phyloP scores from a whole-genome alignment of 2,329 filamentous ascomycete genomes.

The Fusarium sp. region DNA sequence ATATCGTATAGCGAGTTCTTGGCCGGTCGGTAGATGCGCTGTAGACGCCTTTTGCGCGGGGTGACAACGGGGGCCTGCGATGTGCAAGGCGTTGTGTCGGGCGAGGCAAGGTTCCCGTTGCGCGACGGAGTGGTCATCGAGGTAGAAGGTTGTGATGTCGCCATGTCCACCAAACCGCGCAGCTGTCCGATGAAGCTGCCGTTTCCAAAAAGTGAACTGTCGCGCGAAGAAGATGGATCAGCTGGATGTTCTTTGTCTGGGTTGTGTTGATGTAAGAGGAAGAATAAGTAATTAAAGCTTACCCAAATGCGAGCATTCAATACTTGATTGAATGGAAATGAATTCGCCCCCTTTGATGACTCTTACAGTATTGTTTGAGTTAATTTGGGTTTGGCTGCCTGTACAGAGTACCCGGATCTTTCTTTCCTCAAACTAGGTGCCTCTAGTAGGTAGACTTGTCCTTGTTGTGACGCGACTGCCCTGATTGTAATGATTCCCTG shows the following conservation, averaged over 20 bases:
- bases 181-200: conserved; percentile 47
- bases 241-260: conserved; percentile 10
- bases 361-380: conserved; percentile 21
- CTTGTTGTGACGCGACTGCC: conserved; percentile 38
- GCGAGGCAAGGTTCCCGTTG: conserved; percentile 14
- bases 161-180: conserved; percentile 47
- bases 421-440: conserved; percentile 7
- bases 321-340: background rate
- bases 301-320: conserved; percentile 48
- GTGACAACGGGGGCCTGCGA: conserved; percentile 39
- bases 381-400: conserved; percentile 33
- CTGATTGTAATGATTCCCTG: conserved; percentile 33
- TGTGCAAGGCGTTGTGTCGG: conserved; percentile 42
- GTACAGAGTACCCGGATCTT: conserved; percentile 12
- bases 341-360: conserved; percentile 20
- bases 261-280: conserved; percentile 3
- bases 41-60: conserved; percentile 42
- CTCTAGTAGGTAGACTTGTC: background rate
- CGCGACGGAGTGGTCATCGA: conserved; percentile 20
- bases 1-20: conserved; percentile 64
- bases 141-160: conserved; percentile 33
- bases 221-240: conserved; percentile 11
- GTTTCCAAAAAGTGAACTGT: conserved; percentile 42
- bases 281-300: conserved; percentile 23
- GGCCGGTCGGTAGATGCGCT: conserved; percentile 55